Percentiles rank a stretch among this genome's conserved stretches.
Evolutionary conservation across 1,139 yeast species (phyloP).

Genomic region (Scheffersomyces illinoinensis): DNA sequence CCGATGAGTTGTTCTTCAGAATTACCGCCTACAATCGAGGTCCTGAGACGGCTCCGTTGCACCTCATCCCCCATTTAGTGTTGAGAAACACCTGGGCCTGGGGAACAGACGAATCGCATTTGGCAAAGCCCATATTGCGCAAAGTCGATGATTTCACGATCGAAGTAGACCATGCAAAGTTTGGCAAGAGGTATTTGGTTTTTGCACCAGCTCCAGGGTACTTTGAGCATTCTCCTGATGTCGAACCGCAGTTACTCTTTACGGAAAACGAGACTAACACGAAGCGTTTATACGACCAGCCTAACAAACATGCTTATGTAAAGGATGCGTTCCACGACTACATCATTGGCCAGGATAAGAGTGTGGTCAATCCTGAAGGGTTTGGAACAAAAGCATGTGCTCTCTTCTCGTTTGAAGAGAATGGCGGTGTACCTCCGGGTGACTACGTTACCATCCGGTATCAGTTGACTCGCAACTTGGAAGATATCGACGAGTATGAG

Average conservation of each 20-base stretch:
- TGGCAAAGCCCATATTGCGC: constrained; percentile 53
- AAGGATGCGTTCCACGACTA: constrained; percentile 93
- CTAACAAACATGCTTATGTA: constrained; percentile 58
- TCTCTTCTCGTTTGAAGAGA: constrained; percentile 75
- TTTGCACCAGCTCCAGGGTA: constrained; percentile 92
- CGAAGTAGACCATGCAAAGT: constrained; percentile 66
- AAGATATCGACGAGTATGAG: constrained; percentile 72
- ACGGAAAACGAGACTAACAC: constrained; percentile 91
- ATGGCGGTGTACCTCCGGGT: constrained; percentile 81
- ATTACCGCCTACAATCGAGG: constrained; percentile 90
- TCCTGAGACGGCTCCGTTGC: constrained; percentile 81
- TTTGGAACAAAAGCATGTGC: constrained; percentile 80
- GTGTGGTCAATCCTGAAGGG: constrained; percentile 67
- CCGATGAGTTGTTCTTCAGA: constrained; percentile 78
- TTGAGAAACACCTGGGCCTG: constrained; percentile 95
- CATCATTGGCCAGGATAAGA: constrained; percentile 60
- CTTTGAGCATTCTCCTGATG: constrained; percentile 57
- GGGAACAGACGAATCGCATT: constrained; percentile 60
- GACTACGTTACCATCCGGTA: constrained; percentile 89
- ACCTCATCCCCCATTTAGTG: constrained; percentile 80
- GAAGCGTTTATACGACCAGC: constrained; percentile 62
- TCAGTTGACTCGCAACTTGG: constrained; percentile 53
- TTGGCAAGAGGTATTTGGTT: constrained; percentile 69
- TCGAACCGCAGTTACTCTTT: constrained; percentile 74
- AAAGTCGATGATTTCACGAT: constrained; percentile 49